Evolutionary conservation across 352 stramenopile genomes (phyloP).

Genomic region (Peronospora tabacina): DNA sequence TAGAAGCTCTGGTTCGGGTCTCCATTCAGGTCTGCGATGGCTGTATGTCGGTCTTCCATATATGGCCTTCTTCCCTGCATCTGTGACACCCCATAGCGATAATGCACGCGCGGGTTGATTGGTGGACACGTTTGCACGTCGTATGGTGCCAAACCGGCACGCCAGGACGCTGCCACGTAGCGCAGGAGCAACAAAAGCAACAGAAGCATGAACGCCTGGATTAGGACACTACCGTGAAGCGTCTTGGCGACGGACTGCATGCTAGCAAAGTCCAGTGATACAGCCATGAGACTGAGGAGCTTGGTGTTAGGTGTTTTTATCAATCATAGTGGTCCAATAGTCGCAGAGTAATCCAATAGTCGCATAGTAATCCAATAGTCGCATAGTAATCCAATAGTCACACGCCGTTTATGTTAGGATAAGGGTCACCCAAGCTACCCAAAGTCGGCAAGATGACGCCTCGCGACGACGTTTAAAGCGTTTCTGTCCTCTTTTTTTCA

Average conservation of each 20-base stretch:
- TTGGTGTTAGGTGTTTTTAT: neutral
- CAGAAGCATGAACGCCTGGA: conserved; percentile 52
- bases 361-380: too few relatives aligned
- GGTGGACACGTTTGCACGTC: conserved; percentile 68
- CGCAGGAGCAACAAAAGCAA: conserved; percentile 48
- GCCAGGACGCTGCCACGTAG: conserved; percentile 54
- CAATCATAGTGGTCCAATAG: too few relatives aligned
- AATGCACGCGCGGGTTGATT: conserved; percentile 67
- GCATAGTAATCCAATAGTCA: too few relatives aligned
- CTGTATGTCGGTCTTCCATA: conserved; percentile 88
- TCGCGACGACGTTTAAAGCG: neutral
- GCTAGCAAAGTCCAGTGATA: conserved; percentile 52
- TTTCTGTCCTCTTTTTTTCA: neutral
- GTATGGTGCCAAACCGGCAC: conserved; percentile 42
- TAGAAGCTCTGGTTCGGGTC: conserved; percentile 86
- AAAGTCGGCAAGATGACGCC: conserved; percentile 3
- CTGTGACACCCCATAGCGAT: conserved; percentile 75
- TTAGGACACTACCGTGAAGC: conserved; percentile 58
- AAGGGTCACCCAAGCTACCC: neutral
- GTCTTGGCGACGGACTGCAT: conserved; percentile 54
- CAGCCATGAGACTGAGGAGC: conserved; percentile 29
- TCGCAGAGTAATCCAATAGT: too few relatives aligned
- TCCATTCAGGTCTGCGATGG: conserved; percentile 66
- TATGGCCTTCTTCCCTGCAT: conserved; percentile 83
- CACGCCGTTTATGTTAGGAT: neutral